phyloP scores from a whole-genome alignment of 495 filamentous ascomycete species.

The Arthonia radiata region DNA sequence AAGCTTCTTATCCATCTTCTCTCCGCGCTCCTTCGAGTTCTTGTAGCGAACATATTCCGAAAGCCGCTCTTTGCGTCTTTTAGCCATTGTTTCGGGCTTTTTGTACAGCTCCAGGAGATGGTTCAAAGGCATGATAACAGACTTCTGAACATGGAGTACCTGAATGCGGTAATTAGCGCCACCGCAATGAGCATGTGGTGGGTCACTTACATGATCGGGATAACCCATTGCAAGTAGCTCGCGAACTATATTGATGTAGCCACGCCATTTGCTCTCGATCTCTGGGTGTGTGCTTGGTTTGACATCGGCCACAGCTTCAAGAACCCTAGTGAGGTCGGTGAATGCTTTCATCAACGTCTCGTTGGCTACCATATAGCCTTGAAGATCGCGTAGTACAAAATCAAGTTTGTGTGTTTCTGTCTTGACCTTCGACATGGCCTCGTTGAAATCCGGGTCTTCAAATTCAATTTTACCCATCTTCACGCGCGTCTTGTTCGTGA shows the following conservation, averaged over 20 bases:
- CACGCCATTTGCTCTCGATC: slow-evolving; percentile 75
- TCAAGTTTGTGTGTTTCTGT: slow-evolving; percentile 74
- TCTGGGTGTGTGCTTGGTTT: slow-evolving; percentile 42
- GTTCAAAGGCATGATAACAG: slow-evolving; percentile 71
- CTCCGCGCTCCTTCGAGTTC: slow-evolving; percentile 46
- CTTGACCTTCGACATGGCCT: slow-evolving; percentile 52
- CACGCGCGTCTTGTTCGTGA: no score
- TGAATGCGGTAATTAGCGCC: slow-evolving; percentile 12
- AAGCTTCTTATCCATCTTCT: slow-evolving; percentile 62
- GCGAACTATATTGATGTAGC: slow-evolving; percentile 53
- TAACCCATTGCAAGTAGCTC: slow-evolving; percentile 57
- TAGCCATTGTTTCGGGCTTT: slow-evolving; percentile 63
- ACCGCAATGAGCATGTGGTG: neutral
- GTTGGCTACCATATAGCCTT: slow-evolving; percentile 54
- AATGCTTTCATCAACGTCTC: slow-evolving; percentile 48
- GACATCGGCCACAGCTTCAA: slow-evolving; percentile 39
- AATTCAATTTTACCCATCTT: no score
- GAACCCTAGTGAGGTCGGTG: slow-evolving; percentile 38
- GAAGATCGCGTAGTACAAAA: slow-evolving; percentile 70
- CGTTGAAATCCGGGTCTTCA: slow-evolving; percentile 57
- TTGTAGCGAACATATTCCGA: slow-evolving; percentile 71
- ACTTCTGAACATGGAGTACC: slow-evolving; percentile 50
- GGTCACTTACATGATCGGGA: slow-evolving; percentile 55
- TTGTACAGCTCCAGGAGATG: slow-evolving; percentile 56
- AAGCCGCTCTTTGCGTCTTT: slow-evolving; percentile 72